Evolutionary conservation across 805 yeast species (phyloP).

Genomic region (Cyberlindnera bimundalis): DNA sequence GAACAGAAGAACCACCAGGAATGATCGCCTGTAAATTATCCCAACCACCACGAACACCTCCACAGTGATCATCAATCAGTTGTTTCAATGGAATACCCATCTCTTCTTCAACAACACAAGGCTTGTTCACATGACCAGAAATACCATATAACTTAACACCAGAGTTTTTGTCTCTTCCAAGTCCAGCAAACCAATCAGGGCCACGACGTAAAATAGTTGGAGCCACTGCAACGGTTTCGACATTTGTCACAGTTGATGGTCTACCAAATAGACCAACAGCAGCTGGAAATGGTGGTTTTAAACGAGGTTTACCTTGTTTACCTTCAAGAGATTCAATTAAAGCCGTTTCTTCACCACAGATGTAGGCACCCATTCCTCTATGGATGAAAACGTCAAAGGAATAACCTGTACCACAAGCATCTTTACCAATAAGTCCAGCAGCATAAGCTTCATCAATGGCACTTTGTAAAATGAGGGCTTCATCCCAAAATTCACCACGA

Average conservation of each 20-base stretch:
- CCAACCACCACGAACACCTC: conserved; percentile 92
- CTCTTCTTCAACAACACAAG: conserved; percentile 91
- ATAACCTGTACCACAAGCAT: conserved; percentile 86
- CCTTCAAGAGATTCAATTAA: conserved; percentile 87
- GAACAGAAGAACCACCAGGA: conserved; percentile 91
- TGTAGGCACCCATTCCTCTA: conserved; percentile 92
- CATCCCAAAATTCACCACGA: conserved; percentile 87
- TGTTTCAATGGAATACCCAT: conserved; percentile 87
- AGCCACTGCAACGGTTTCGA: conserved; percentile 87
- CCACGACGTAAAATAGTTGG: conserved; percentile 90
- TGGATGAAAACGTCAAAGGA: conserved; percentile 81
- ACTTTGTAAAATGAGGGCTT: conserved; percentile 65
- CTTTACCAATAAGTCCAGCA: conserved; percentile 75
- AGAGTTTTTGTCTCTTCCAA: conserved; percentile 81
- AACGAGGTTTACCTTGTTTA: conserved; percentile 89
- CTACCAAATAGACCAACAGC: conserved; percentile 90
- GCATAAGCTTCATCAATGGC: conserved; percentile 88
- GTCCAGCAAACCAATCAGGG: conserved; percentile 78
- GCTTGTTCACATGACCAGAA: conserved; percentile 88
- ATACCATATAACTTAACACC: conserved; percentile 85
- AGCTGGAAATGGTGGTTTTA: conserved; percentile 94
- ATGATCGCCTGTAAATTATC: conserved; percentile 83
- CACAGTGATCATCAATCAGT: conserved; percentile 83
- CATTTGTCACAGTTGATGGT: conserved; percentile 88
- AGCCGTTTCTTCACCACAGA: conserved; percentile 92